Conservation (phyloP, 1,284 basidiomycete genomes). For the Leccinum brunneo-olivaceum region DNA sequence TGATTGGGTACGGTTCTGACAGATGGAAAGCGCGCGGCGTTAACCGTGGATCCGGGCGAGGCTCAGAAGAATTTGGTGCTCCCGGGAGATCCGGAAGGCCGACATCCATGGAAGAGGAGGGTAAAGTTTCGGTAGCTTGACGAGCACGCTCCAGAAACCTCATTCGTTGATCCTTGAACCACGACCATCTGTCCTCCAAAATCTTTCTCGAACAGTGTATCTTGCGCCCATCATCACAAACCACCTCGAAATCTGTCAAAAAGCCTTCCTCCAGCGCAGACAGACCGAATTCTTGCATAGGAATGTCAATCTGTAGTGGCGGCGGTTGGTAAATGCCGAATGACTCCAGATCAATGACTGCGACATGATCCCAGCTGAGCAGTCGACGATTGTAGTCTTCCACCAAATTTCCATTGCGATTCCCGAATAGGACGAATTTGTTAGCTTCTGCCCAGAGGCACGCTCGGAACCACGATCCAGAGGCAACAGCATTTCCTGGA, state of each 20-base stretch:
- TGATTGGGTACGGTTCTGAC: constrained; percentile 85
- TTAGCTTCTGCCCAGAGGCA: constrained; percentile 76
- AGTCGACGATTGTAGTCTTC: constrained; percentile 88
- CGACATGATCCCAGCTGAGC: constrained; percentile 87
- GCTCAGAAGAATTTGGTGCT: constrained; percentile 37
- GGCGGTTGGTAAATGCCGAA: constrained; percentile 92
- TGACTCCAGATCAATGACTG: constrained; percentile 85
- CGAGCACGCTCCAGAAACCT: constrained; percentile 52
- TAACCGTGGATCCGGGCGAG: constrained; percentile 65
- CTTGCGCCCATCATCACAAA: constrained; percentile 84
- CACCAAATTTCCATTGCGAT: constrained; percentile 78
- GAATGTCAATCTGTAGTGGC: constrained; percentile 55
- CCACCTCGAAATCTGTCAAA: constrained; percentile 81
- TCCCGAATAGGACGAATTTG: constrained; percentile 85
- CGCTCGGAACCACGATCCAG: constrained; percentile 85
- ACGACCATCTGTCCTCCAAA: constrained; percentile 85
- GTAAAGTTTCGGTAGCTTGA: constrained; percentile 49
- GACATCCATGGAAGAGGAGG: constrained; percentile 50
- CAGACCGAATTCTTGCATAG: constrained; percentile 72
- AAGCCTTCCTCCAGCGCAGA: constrained; percentile 72
- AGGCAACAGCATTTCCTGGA: constrained; percentile 68
- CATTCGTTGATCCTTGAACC: constrained; percentile 77
- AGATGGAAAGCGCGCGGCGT: constrained; percentile 75
- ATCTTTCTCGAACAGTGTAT: constrained; percentile 78
- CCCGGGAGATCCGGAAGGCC: constrained; percentile 54